phyloP scores from a whole-genome alignment of 148 eudicot species.

The Polygonum aviculare region DNA sequence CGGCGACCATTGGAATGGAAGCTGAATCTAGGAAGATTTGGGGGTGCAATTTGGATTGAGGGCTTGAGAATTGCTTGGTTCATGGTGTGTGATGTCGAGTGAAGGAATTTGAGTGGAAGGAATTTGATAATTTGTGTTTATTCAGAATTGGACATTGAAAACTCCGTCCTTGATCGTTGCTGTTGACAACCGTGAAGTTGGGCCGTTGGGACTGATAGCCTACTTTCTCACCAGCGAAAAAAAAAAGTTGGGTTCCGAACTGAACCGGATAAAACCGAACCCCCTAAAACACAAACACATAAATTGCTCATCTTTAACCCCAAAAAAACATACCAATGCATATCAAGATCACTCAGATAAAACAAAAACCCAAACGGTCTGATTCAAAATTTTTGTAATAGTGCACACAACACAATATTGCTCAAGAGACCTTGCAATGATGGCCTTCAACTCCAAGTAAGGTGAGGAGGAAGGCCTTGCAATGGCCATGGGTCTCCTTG shows the following conservation, averaged over 20 bases:
- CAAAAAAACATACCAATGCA: neutral
- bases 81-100: conserved; percentile 3
- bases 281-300: neutral
- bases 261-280: no score
- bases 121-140: neutral
- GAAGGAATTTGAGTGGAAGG: neutral
- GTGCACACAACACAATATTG: neutral
- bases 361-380: neutral
- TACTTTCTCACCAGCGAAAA: neutral
- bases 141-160: neutral
- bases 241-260: no score
- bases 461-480: conserved; percentile 67
- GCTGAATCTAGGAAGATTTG: neutral
- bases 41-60: conserved; percentile 16
- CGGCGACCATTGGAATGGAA: neutral
- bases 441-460: conserved; percentile 44
- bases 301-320: no score
- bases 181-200: neutral
- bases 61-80: conserved; percentile 10
- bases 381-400: neutral
- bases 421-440: no score
- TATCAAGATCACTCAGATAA: neutral
- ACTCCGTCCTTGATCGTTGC: conserved; percentile 7
- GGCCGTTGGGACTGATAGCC: neutral
- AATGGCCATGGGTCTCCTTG: conserved; percentile 61